A percentile compares a stretch with the other conserved stretches of the same genome.
Conservation (phyloP, 371 early-diverging fungal species). For the Nosema muscidifuracis region DNA sequence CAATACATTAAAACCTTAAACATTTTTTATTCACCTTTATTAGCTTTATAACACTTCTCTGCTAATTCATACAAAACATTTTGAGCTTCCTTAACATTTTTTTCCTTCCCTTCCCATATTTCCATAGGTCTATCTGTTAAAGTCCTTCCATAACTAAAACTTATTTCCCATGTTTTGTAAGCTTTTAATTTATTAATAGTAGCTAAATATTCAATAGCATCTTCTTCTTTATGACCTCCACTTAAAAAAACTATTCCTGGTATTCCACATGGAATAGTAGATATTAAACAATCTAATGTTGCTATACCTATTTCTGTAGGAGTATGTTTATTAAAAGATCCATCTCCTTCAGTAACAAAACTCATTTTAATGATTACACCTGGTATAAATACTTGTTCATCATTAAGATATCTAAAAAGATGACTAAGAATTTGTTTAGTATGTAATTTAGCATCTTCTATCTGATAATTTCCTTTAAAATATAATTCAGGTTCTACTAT, state of each 20-base stretch:
- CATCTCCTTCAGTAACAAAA: conserved; percentile 66
- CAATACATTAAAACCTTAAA: no score
- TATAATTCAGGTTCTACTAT: conserved; percentile 70
- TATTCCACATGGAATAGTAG: conserved; percentile 66
- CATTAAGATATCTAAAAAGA: conserved; percentile 64
- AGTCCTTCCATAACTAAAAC: conserved; percentile 69
- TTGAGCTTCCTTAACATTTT: conserved; percentile 66
- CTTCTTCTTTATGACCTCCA: conserved; percentile 68
- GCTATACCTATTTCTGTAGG: conserved; percentile 65
- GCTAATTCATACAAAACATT: conserved; percentile 39
- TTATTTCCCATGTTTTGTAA: conserved; percentile 65
- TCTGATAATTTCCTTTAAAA: conserved; percentile 67
- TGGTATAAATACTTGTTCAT: conserved; percentile 66
- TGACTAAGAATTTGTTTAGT: conserved; percentile 65
- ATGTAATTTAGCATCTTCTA: conserved; percentile 64
- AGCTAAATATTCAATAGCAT: conserved; percentile 66
- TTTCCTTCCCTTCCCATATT: conserved; percentile 65
- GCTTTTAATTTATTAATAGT: conserved; percentile 61
- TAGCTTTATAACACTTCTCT: conserved; percentile 9
- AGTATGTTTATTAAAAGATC: conserved; percentile 62
- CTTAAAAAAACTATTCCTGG: conserved; percentile 69
- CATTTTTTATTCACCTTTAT: background rate
- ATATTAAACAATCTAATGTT: conserved; percentile 65
- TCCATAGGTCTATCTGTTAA: conserved; percentile 66
- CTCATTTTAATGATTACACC: conserved; percentile 68